Evolutionary conservation across 176 grass and related monocot species (phyloP), one percentile per base, ranked within the genome.

Genomic region (Pharus latifolius): DNA sequence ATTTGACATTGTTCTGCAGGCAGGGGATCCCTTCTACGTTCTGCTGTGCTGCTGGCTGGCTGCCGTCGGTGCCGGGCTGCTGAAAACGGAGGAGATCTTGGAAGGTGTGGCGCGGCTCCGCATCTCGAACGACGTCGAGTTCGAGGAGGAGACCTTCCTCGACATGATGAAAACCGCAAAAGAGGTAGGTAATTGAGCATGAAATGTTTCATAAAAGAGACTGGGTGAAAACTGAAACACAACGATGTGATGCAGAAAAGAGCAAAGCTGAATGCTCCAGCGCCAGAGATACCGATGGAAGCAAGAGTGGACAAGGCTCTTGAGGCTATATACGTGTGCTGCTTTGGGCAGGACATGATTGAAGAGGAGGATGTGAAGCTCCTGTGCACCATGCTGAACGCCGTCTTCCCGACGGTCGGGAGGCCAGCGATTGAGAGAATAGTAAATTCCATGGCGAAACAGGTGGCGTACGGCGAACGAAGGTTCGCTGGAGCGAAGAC

Each of bases 71-170:
- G 94, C 73, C 12, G 94, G 89, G 37, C 75, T 98, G 59, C 76
- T 98, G 62, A 98, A 98, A 42, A 84, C 94, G 1, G 94, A 96
- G 88, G 93, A 98, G 66, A 92, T 97, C 62, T 80, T 82, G 74
- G 93, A 97, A 90, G 93, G 93, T 53, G 93, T 85, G 19, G 78
- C 94, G 10, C 83, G 94, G 15, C 94, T 98, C 75, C 94, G 94
- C 56, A 87, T 98, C 41, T 93, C 89, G n/a, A 93, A 98, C 58
- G 89, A 98, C 54, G 93, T 98, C 67, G 87, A 98, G 60, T 98
- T 91, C 63, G 94, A 88, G 61, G 94, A 98, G 81, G 94, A 98
- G 69, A 98, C 94, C 1, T 98, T 90, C 76, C 80, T 98, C 49
- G 84, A 85, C 10, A 83, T 82, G 75, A 98, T 98, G 94, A 88